Evolutionary conservation across 805 yeast genomes (phyloP), one percentile per base, ranked within the genome.

Genomic region (Nakazawaea ishiwadae): DNA sequence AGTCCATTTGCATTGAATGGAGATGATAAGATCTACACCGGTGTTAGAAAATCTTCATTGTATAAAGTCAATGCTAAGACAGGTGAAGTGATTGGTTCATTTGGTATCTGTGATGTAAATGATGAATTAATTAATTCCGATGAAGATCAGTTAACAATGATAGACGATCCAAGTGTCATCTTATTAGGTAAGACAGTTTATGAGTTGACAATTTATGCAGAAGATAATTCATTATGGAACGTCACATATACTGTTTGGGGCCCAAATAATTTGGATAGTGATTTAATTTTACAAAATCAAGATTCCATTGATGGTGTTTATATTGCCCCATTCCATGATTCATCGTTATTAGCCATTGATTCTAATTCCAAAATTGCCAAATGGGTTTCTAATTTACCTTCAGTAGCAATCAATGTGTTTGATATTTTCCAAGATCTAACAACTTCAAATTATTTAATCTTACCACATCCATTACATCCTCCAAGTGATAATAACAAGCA

Each of bases 231-330:
- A 2, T 14, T 34, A 5, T 90, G 96, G 93, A 85, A 88, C 53
- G 85, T 93, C 14, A 80, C 90, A 0, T 89, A 84, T 55, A 72
- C 95, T 1, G 73, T 82, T 28, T 93, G 97, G 96, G 95, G 93
- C 8, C 95, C 96, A 34, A 91, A 91, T 58, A 80, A 86, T 49
- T 66, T 89, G 39, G 96, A 91, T 58, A 65, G 57, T 11, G 71
- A 66, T 44, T 58, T 77, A 31, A 68, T 66, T 2, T 51, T 53
- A 28, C 79, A 78, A 48, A 73, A 76, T 46, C 63, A 64, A 36
- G 66, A 69, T 17, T 79, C 95, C 3, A 57, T 71, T 14, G 98
- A 90, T 59, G 79, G 81, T 27, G 63, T 88, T 3, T 84, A 84
- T 49, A 78, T 91, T 47, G 81, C 91, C 5, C 95, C 97, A 1